phyloP scores from a whole-genome alignment of 257 asterid genomes.

The Anisodus tanguticus region DNA sequence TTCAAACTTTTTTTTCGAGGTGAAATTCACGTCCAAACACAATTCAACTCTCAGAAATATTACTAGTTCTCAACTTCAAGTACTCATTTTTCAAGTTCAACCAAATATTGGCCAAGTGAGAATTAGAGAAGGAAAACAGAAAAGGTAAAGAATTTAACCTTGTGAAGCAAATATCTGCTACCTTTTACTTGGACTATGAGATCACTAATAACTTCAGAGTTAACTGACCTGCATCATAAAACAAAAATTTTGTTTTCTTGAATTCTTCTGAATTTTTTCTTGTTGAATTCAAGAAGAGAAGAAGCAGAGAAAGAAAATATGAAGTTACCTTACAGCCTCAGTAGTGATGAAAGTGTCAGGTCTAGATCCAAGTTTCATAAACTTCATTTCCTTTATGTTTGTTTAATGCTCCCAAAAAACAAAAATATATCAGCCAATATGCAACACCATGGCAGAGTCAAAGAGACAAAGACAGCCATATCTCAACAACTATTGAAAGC shows the following conservation, averaged over 20 bases:
- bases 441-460: constrained; percentile 37
- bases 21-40: not conserved
- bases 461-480: constrained; percentile 33
- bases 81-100: not conserved
- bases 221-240: constrained; percentile 58
- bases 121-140: not conserved
- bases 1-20: not conserved
- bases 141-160: constrained; percentile 46
- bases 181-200: constrained; percentile 71
- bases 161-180: constrained; percentile 67
- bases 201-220: constrained; percentile 75
- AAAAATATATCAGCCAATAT: not conserved
- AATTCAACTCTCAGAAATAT: not conserved
- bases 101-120: not conserved
- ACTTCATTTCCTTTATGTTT: constrained; percentile 48
- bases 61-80: not conserved
- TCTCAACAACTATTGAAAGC: constrained; percentile 32
- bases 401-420: not conserved
- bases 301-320: not conserved
- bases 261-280: not conserved
- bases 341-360: constrained; percentile 67
- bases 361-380: constrained; percentile 67
- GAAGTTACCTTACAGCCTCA: constrained; percentile 54
- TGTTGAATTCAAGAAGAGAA: not conserved
- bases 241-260: not conserved